Conservation (phyloP, 2,329 filamentous ascomycete genomes). For the Anisogramma anomala region DNA sequence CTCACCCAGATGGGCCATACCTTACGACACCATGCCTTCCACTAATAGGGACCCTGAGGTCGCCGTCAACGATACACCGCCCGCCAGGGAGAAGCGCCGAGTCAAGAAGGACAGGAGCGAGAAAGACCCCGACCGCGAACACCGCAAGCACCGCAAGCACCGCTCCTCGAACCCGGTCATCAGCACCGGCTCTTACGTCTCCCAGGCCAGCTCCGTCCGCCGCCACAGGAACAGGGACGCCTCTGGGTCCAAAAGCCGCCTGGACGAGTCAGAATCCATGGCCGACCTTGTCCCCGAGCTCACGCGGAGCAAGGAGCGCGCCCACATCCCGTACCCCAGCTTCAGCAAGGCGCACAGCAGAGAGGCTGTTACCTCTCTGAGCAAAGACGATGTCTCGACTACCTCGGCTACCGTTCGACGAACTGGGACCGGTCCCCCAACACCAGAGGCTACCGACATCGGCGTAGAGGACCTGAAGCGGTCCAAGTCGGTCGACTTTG, state of each 20-base stretch:
- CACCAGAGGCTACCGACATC: conserved; percentile 62
- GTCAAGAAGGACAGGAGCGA: conserved; percentile 14
- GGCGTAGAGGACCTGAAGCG: conserved; percentile 37
- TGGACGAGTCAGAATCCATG: conserved; percentile 24
- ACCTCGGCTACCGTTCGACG: conserved; percentile 21
- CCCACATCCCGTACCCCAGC: conserved; percentile 60
- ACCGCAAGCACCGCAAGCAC: conserved; percentile 30
- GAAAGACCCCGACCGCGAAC: conserved; percentile 23
- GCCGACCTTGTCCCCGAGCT: conserved; percentile 41
- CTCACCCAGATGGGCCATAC: conserved; percentile 9
- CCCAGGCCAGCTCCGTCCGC: conserved; percentile 24
- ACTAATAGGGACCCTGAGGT: conserved; percentile 17
- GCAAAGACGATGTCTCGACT: conserved; percentile 39
- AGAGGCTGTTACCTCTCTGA: conserved; percentile 54
- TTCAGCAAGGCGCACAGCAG: conserved; percentile 90
- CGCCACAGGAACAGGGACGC: conserved; percentile 17
- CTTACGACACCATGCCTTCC: conserved; percentile 10
- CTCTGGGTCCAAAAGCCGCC: conserved; percentile 15
- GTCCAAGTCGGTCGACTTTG: conserved; percentile 36
- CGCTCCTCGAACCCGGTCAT: conserved; percentile 30
- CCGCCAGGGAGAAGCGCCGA: conserved; percentile 17
- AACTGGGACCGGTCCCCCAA: conserved; percentile 45
- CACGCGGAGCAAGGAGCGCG: conserved; percentile 31
- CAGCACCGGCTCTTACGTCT: conserved; percentile 27
- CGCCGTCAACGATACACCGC: conserved; percentile 12